phyloP scores from a whole-genome alignment of 768 basidiomycete genomes.

The Rhizopogon rudus region DNA sequence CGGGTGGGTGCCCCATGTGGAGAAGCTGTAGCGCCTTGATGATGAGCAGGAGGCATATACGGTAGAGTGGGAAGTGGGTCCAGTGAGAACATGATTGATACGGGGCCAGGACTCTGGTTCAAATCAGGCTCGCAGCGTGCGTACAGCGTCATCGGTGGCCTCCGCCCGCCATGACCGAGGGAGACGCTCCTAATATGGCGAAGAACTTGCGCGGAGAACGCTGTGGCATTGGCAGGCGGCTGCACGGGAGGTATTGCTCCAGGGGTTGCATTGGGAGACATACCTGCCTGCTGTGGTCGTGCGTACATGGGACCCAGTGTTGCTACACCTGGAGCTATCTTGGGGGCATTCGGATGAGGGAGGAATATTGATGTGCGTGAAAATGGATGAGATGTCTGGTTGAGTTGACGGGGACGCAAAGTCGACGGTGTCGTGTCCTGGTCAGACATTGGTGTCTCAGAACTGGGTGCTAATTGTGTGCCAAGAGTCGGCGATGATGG shows the following conservation, averaged over 20 bases:
- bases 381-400: slow-evolving; percentile 18
- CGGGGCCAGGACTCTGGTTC: slow-evolving; percentile 43
- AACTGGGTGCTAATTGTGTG: neutral
- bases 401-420: slow-evolving; percentile 23
- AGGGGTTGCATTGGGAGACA: slow-evolving; percentile 5
- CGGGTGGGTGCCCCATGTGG: slow-evolving; percentile 13
- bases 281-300: slow-evolving; percentile 22
- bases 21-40: neutral
- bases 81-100: slow-evolving; percentile 55
- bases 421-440: slow-evolving; percentile 8
- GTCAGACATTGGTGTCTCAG: neutral
- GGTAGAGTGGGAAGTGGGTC: slow-evolving; percentile 40
- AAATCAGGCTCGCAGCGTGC: slow-evolving; percentile 53
- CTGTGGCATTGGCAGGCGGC: slow-evolving; percentile 21
- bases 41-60: neutral
- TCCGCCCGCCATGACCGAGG: slow-evolving; percentile 16
- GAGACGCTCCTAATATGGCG: slow-evolving; percentile 20
- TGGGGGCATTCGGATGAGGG: slow-evolving; percentile 54
- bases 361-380: slow-evolving; percentile 40
- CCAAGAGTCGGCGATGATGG: neutral
- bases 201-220: slow-evolving; percentile 21
- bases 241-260: neutral
- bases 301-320: slow-evolving; percentile 58
- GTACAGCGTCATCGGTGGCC: slow-evolving; percentile 47
- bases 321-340: slow-evolving; percentile 22